phyloP scores from a whole-genome alignment of 208 protist species.

The Crithidia acanthocephali region DNA sequence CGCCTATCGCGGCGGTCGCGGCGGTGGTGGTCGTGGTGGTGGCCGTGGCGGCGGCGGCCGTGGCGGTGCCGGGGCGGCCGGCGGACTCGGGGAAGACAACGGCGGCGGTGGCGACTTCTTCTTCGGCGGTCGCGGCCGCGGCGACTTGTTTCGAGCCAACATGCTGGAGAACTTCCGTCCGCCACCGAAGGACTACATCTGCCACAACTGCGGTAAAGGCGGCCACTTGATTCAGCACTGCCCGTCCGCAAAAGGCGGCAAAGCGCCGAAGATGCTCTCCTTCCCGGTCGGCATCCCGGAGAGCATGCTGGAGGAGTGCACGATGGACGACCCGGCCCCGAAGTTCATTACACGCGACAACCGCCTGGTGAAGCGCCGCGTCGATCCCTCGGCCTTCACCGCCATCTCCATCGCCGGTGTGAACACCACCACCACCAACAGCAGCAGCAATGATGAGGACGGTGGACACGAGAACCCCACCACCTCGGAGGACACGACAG shows the following conservation, averaged over 20 bases:
- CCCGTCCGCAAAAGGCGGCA: slow-evolving; percentile 60
- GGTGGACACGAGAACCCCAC: background rate
- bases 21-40: slow-evolving; percentile 24
- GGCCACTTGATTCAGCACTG: slow-evolving; percentile 90
- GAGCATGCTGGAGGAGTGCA: slow-evolving; percentile 86
- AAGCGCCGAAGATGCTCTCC: slow-evolving; percentile 61
- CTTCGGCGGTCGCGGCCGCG: slow-evolving; percentile 29
- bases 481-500: background rate
- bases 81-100: background rate
- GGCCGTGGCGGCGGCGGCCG: slow-evolving; percentile 22
- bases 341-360: slow-evolving; percentile 90
- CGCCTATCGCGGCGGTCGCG: slow-evolving; percentile 37
- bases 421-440: background rate
- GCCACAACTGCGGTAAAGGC: slow-evolving; percentile 89
- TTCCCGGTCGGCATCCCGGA: slow-evolving; percentile 88
- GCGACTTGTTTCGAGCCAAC: slow-evolving; percentile 29
- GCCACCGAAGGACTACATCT: slow-evolving; percentile 82
- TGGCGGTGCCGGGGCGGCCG: background rate
- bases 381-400: slow-evolving; percentile 69
- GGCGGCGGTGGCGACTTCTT: slow-evolving; percentile 5
- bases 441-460: background rate
- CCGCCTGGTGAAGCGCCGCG: slow-evolving; percentile 73
- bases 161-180: slow-evolving; percentile 67
- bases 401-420: slow-evolving; percentile 33
- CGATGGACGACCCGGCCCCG: slow-evolving; percentile 85